Percentiles rank a stretch among this genome's conserved stretches.
These are phyloP conservation scores for Prunus padus DNA, from an alignment of 306 rosid species.

Conservation along the genomic window DNA sequence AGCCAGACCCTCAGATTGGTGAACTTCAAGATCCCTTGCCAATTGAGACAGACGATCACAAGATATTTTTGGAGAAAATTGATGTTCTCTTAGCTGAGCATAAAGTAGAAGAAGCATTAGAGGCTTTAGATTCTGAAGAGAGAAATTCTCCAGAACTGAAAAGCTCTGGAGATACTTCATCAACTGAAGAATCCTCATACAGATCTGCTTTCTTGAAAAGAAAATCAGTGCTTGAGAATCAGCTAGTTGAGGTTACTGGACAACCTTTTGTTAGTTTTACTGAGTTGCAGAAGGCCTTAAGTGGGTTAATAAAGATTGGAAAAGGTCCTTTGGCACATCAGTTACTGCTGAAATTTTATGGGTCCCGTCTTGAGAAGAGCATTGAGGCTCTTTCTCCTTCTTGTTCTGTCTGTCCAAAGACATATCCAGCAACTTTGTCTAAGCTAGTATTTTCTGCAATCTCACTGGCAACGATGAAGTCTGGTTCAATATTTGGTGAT, in stretches of 20 bases:
- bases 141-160: slow-evolving; percentile 59
- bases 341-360: slow-evolving; percentile 57
- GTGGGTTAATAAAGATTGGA: slow-evolving; percentile 75
- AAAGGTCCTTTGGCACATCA: slow-evolving; percentile 88
- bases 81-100: slow-evolving; percentile 87
- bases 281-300: slow-evolving; percentile 71
- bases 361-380: slow-evolving; percentile 70
- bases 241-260: slow-evolving; percentile 57
- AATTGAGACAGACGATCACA: slow-evolving; percentile 41
- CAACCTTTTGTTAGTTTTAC: slow-evolving; percentile 59
- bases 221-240: slow-evolving; percentile 67
- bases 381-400: slow-evolving; percentile 76
- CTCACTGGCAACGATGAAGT: slow-evolving; percentile 65
- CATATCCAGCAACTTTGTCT: slow-evolving; percentile 75
- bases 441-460: slow-evolving; percentile 77
- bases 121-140: slow-evolving; percentile 87
- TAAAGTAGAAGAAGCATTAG: slow-evolving; percentile 84
- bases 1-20: slow-evolving; percentile 37
- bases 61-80: slow-evolving; percentile 61
- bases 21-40: slow-evolving; percentile 60
- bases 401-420: slow-evolving; percentile 73
- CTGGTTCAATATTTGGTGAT: slow-evolving; percentile 84
- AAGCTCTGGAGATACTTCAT: slow-evolving; percentile 49
- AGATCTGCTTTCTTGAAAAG: slow-evolving; percentile 60
- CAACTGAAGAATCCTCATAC: slow-evolving; percentile 52